A percentile compares a stretch with the other conserved stretches of the same genome.
These are phyloP conservation scores for Monascus purpureus DNA, from an alignment of 495 filamentous ascomycete species.

Conservation along the genomic window DNA sequence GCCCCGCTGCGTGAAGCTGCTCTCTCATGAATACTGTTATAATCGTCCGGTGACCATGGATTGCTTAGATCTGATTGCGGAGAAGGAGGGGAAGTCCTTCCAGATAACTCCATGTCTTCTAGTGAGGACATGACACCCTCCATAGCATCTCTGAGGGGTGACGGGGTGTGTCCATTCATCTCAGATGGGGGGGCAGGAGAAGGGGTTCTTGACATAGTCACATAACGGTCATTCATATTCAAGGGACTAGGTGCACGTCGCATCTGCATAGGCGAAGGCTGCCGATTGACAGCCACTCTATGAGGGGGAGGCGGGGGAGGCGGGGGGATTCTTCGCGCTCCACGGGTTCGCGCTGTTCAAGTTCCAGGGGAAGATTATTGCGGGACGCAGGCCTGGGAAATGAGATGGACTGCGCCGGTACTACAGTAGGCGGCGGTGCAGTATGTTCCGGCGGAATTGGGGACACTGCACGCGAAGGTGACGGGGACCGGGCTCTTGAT, in stretches of 20 bases:
- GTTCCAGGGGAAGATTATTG: conserved; percentile 13
- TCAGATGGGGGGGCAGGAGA: conserved; percentile 51
- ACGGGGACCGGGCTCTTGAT: conserved; percentile 6
- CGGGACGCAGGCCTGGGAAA: conserved; percentile 18
- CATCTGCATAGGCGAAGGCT: conserved; percentile 12
- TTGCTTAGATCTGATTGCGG: conserved; percentile 44
- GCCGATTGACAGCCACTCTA: conserved; percentile 14
- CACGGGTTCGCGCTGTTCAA: conserved; percentile 10
- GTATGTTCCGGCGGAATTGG: background rate
- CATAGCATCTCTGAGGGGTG: conserved; percentile 86
- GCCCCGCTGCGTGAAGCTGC: conserved; percentile 14
- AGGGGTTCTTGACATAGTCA: conserved; percentile 36
- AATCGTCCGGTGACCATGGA: conserved; percentile 87
- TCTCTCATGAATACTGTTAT: conserved; percentile 43
- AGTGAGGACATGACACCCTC: conserved; percentile 96
- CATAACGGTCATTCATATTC: conserved; percentile 36
- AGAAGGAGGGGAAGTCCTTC: conserved; percentile 31
- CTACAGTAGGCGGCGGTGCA: conserved; percentile 2
- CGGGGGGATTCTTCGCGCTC: conserved; percentile 32
- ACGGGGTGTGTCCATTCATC: conserved; percentile 63
- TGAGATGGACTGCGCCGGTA: conserved; percentile 13
- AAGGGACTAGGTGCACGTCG: conserved; percentile 27
- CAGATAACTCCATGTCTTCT: conserved; percentile 66
- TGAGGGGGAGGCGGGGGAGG: conserved; percentile 17
- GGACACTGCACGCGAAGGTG: conserved; percentile 13